Evolutionary conservation across 2,329 filamentous ascomycete genomes (phyloP), one percentile per base, ranked within the genome.

Genomic region (Exophiala mesophila): DNA sequence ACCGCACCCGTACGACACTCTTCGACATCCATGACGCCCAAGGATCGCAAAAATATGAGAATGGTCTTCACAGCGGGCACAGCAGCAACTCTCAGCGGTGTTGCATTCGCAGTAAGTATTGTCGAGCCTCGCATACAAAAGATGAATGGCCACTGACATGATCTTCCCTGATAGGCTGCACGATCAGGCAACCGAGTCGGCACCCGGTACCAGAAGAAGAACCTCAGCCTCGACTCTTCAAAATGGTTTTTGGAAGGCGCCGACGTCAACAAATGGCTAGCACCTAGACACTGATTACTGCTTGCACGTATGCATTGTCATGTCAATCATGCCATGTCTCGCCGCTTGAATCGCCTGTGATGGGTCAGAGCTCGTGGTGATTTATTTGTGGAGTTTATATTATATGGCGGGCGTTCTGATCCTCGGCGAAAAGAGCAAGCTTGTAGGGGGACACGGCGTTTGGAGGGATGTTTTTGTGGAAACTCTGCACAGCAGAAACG

Each of bases 231-330:
- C 16, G 44, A 53, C 42, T 43, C 39, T 26, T 37, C 39, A 39
- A 53, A 53, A 31, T 53, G 47, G 47, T 48, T 53, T 24, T 12
- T 39, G 5, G 50, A 53, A 31, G 42, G 50, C 4, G 30, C 41
- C 7, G 44, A 50, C 10, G 33, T 38, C 35, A 48, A 35, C 29
- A 36, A 38, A 19, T 38, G 17, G 20, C 48, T 19, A 39, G 30
- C 10, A 38, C 16, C 10, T 35, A 44, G 17, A 31, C n/a, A n/a
- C n/a, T n/a, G n/a, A n/a, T n/a, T n/a, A n/a, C n/a, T n/a, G n/a
- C n/a, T n/a, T n/a, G n/a, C n/a, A n/a, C n/a, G n/a, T n/a, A n/a
- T n/a, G n/a, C n/a, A n/a, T n/a, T n/a, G n/a, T n/a, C n/a, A n/a
- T n/a, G n/a, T n/a, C n/a, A n/a, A n/a, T n/a, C n/a, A n/a, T n/a